Evolutionary conservation across 352 stramenopile genomes (phyloP).

Genomic region (Pythium sukuiense): DNA sequence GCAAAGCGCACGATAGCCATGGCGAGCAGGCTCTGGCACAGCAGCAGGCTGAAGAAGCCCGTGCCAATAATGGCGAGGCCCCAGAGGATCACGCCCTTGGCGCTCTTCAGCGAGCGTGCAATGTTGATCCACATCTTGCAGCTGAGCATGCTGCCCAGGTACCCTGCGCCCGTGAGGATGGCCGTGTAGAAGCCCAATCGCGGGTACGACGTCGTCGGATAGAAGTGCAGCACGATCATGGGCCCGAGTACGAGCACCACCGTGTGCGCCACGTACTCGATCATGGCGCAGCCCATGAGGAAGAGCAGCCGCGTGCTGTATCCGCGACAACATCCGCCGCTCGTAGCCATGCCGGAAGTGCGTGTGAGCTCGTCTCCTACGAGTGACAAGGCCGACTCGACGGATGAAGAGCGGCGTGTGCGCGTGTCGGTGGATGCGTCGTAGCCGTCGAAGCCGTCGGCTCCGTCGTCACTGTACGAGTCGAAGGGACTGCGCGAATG

Average conservation of each 20-base stretch:
- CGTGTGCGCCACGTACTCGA: conserved; percentile 75
- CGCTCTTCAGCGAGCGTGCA: conserved; percentile 67
- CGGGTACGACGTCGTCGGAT: conserved; percentile 69
- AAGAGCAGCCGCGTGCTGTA: conserved; percentile 76
- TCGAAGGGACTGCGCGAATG: neutral
- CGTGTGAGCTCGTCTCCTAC: conserved; percentile 24
- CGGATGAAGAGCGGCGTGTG: conserved; percentile 25
- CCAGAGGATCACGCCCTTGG: conserved; percentile 83
- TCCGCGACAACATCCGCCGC: conserved; percentile 52
- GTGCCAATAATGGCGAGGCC: conserved; percentile 64
- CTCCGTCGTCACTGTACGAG: conserved; percentile 1
- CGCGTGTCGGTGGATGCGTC: conserved; percentile 6
- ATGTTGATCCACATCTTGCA: conserved; percentile 83
- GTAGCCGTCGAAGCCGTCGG: conserved; percentile 1
- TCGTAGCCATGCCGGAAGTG: conserved; percentile 15
- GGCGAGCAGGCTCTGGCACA: conserved; percentile 76
- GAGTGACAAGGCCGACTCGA: conserved; percentile 28
- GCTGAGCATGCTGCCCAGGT: conserved; percentile 67
- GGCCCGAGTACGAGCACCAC: conserved; percentile 69
- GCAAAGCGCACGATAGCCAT: conserved; percentile 79
- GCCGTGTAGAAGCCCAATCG: conserved; percentile 78
- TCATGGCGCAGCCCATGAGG: conserved; percentile 76
- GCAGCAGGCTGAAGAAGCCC: conserved; percentile 69
- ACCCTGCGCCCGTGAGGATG: conserved; percentile 62
- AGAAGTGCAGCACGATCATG: conserved; percentile 80